Base-by-base conservation (phyloP, 805 yeast genomes). In the Yamadazyma nakazawae region DNA sequence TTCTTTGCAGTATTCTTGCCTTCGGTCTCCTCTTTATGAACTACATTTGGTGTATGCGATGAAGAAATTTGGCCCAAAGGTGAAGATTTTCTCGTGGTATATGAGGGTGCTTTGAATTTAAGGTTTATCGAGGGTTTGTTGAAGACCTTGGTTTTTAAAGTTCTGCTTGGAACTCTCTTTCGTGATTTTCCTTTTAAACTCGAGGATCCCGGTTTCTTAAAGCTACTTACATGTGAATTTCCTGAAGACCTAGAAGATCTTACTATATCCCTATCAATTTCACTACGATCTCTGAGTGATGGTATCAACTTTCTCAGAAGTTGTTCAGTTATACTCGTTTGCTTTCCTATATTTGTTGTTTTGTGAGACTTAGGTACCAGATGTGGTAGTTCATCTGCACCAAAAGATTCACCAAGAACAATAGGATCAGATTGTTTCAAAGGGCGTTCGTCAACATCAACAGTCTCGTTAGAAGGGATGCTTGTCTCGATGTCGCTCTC, bases 191-290 rank as follows among this genome's bases (percentile, higher is more conserved):
- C n/a, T n/a, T 12, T 11, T 16, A n/a, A 21, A 19, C 28, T 37
- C 26, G 2, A 3, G 4, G 39, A 13, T 5, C 30, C 10, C 19
- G 10, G 28, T 3, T n/a, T 37, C 30, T 17, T 7, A n/a, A n/a
- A 16, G 10, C 37, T 16, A 18, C 10, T 14, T 26, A 13, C 11
- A 12, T 5, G 25, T 24, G 41, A 11, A 14, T 28, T 28, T n/a
- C 19, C 41, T 11, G 18, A 12, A 21, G 14, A 13, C 10, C 41
- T 25, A 18, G 40, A 16, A 24, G 17, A 1, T 14, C 31, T 19
- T 6, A 45, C 43, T 18, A 43, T 16, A 30, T 48, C 51, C 4
- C 48, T 45, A 34, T 48, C 32, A 13, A 48, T 48, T 34, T 48
- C 51, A 24, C 34, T 25, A 11, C 17, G 26, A 5, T 47, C 50